Base-by-base conservation (phyloP, 129 eudicot genomes). In the Artemisia annua region DNA sequence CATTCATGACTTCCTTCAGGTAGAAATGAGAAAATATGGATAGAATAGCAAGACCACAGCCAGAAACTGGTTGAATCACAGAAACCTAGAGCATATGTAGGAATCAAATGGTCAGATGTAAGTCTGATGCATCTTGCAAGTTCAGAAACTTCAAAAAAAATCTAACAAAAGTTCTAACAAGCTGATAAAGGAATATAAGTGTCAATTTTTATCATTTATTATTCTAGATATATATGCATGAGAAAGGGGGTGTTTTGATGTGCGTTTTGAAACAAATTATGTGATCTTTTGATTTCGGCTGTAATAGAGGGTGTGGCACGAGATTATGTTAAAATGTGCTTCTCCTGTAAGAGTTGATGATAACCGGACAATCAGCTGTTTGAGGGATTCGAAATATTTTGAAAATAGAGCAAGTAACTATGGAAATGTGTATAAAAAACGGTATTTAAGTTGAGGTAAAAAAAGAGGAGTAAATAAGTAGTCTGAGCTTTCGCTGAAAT, bases 1-100 rank as follows among this genome's bases (percentile, higher is more conserved):
- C 85, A 88, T 94, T 94, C 97, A 94, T 90, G 59, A 70, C 89
- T 85, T 94, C 99, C 80, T 94, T 86, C 74, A 94, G 79, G 82
- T 94, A 94, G 78, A 90, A 94, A 87, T 94, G 97, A 53, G 99
- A 94, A 75, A 90, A 90, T n/a, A 94, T 74, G 19, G 94, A 94
- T 56, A 94, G 96, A 58, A 94, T 87, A 10, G 96, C 97, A 68
- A 94, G 97, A 63, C 99, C 99, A 78, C 96, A 90, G 48, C 99
- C 99, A 13, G 97, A 94, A 84, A 94, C 96, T 53, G 99, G 99
- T 83, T 94, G 99, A 72, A 94, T 88, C 60, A 94, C 89, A 28
- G 97, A 94, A 66, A 94, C 97, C 99, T 93, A 80, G 7, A 78
- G 50, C 52, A 52, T 22, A 71, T 11, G 11, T 19, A 67, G 35